phyloP scores from a whole-genome alignment of 768 basidiomycete species.

The Suillus hirtellus region DNA sequence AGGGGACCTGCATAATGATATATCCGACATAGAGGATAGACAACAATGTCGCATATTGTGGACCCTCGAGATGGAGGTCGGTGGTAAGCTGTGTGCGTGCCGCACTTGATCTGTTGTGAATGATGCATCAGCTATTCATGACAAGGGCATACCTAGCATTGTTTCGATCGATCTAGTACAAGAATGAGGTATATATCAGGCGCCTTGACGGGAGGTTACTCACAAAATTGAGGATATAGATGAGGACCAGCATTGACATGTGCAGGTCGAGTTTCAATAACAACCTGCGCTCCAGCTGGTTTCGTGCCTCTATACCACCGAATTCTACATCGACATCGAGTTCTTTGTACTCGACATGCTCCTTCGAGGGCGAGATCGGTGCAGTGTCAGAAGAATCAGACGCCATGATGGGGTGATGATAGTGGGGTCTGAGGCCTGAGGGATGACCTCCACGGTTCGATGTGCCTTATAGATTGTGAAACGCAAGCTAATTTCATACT shows the following conservation, averaged over 20 bases:
- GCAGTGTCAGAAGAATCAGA: neutral
- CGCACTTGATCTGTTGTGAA: slow-evolving; percentile 41
- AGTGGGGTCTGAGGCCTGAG: no score
- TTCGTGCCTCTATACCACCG: slow-evolving; percentile 46
- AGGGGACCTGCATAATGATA: slow-evolving; percentile 46
- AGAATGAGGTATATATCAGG: neutral
- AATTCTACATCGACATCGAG: slow-evolving; percentile 42
- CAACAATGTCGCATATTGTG: slow-evolving; percentile 65
- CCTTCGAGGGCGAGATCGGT: slow-evolving; percentile 10
- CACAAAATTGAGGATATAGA: slow-evolving; percentile 41
- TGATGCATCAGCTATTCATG: neutral
- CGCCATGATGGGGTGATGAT: no score
- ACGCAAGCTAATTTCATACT: no score
- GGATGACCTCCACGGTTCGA: no score
- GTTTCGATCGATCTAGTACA: slow-evolving; percentile 61
- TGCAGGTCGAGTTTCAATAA: slow-evolving; percentile 55
- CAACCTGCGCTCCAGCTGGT: slow-evolving; percentile 50
- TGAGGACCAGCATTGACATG: slow-evolving; percentile 51
- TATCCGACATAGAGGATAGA: slow-evolving; percentile 67
- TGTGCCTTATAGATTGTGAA: no score
- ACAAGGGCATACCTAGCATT: slow-evolving; percentile 53
- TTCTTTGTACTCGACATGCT: slow-evolving; percentile 3
- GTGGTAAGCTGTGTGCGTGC: slow-evolving; percentile 69
- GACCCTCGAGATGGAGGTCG: slow-evolving; percentile 60
- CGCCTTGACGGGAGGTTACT: slow-evolving; percentile 1